Base-by-base conservation (phyloP, 2,329 filamentous ascomycete genomes). In the Penicillium rolfsii region DNA sequence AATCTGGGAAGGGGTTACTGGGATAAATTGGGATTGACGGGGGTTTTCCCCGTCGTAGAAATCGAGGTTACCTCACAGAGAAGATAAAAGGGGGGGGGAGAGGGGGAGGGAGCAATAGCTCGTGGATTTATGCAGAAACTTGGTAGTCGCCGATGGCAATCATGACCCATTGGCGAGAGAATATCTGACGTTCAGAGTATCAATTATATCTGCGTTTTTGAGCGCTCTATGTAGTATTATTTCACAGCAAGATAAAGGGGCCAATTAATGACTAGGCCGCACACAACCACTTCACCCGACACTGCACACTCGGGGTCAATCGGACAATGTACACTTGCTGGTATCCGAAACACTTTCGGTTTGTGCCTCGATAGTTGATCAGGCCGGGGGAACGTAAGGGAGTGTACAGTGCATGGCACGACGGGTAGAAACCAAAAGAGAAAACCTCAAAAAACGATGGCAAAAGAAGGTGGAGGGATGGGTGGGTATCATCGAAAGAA, bases 1-100 rank as follows among this genome's bases (percentile, higher is more conserved):
- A 69, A 22, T 12, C 4, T 40, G 67, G 65, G 12, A 63, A 57
- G 52, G 62, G 62, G 12, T 28, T 69, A 26, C 35, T 67, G 45
- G 61, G 61, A 55, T 65, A 55, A 28, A 52, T 19, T 12, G 22
- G 28, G n/a, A 35, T 36, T 33, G 30, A 36, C 22, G 19, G 19
- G 19, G 19, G 6, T 36, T 24, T 52, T 19, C 22, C 3, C 22
- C 3, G 9, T 33, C 30, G 16, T 30, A 30, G n/a, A 46, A 12
- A 14, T 26, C 12, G 43, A 5, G 22, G 24, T 28, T 3, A 9
- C 8, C 12, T n/a, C 5, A 8, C 28, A 28, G 11, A 28, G 24
- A 26, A 8, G 45, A n/a, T 11, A 36, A 36, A 36, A 36, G 35
- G 49, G 8, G 8, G 8, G 9, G 2, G 24, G 9, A 36, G 14